These are phyloP conservation scores for Daldinia grandis DNA, from an alignment of 495 filamentous ascomycete species.

Conservation along the genomic window DNA sequence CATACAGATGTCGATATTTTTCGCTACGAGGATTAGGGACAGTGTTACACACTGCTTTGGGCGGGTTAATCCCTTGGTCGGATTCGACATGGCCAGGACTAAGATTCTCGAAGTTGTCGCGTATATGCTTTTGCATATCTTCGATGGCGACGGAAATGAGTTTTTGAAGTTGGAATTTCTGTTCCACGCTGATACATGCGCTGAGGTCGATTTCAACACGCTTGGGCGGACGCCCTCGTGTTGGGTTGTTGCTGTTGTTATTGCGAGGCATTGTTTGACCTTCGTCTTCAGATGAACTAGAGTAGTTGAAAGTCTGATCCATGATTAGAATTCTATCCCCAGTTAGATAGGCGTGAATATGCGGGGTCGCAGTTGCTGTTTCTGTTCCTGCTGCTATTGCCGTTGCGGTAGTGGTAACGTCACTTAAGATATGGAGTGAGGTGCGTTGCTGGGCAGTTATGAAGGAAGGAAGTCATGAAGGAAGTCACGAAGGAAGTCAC, in stretches of 20 bases:
- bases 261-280: constrained; percentile 33
- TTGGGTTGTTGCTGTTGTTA: constrained; percentile 12
- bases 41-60: constrained; percentile 16
- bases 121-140: constrained; percentile 57
- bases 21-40: constrained; percentile 40
- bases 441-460: background rate
- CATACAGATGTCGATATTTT: constrained; percentile 39
- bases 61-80: constrained; percentile 37
- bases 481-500: background rate
- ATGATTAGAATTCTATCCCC: background rate
- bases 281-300: constrained; percentile 39
- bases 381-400: background rate
- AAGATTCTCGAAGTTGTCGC: constrained; percentile 55
- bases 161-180: constrained; percentile 36
- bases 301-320: constrained; percentile 1
- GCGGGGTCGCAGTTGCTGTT: background rate
- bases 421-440: background rate
- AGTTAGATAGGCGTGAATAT: background rate
- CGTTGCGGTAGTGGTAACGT: background rate
- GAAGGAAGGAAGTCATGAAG: background rate
- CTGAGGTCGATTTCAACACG: constrained; percentile 37
- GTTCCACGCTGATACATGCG: constrained; percentile 27
- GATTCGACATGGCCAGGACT: constrained; percentile 21
- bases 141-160: constrained; percentile 58
- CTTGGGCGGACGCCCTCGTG: constrained; percentile 19